Conservation (phyloP, 441 rosid genomes). For the Flueggea neowawraea region DNA sequence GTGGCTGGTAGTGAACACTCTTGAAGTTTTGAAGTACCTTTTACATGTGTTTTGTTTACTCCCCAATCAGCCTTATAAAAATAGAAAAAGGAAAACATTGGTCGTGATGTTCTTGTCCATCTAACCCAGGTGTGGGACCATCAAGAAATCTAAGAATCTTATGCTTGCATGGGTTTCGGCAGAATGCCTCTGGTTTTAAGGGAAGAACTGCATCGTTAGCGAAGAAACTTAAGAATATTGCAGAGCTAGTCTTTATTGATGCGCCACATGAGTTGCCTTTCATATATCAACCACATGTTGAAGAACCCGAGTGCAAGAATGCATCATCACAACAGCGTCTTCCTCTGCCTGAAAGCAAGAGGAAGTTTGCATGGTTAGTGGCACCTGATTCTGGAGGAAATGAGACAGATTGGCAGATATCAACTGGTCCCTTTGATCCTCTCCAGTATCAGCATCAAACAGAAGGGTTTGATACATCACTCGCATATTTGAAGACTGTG, state of each 20-base stretch:
- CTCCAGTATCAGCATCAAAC: constrained; percentile 84
- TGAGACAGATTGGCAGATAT: constrained; percentile 50
- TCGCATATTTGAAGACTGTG: constrained; percentile 41
- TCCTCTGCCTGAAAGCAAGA: constrained; percentile 53
- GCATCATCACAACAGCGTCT: constrained; percentile 22
- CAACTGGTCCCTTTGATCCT: constrained; percentile 66
- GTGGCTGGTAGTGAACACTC: not conserved
- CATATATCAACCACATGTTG: constrained; percentile 47
- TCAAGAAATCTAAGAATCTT: constrained; percentile 70
- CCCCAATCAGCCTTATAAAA: not conserved
- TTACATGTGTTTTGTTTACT: not conserved
- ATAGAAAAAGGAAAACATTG: not conserved
- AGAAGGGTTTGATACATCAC: constrained; percentile 61
- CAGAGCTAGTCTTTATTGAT: constrained; percentile 68
- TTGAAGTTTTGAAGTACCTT: not conserved
- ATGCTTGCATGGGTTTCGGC: constrained; percentile 96
- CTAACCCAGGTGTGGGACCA: constrained; percentile 14
- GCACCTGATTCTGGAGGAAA: constrained; percentile 37
- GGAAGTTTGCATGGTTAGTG: constrained; percentile 85
- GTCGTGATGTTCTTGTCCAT: not conserved
- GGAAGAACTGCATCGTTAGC: constrained; percentile 92
- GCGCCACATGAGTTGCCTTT: constrained; percentile 85
- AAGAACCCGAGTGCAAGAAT: constrained; percentile 7
- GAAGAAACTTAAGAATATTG: constrained; percentile 80
- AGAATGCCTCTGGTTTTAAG: constrained; percentile 85